phyloP scores from a whole-genome alignment of 2,329 filamentous ascomycete species.

The Microdochium bolleyi region DNA sequence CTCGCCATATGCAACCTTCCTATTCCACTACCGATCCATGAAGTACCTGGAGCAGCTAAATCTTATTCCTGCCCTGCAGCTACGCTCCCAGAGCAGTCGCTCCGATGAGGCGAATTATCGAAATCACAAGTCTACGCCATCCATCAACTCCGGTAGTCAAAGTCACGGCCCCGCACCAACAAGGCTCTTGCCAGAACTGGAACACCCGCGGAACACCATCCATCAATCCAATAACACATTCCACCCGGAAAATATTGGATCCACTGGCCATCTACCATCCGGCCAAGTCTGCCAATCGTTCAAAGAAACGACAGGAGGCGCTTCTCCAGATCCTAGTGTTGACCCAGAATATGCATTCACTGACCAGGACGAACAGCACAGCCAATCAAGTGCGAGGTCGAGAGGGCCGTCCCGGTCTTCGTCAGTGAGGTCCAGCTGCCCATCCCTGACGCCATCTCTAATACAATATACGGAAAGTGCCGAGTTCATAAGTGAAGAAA shows the following conservation, averaged over 20 bases:
- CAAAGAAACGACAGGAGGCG: conserved; percentile 9
- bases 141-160: neutral
- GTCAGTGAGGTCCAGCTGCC: conserved; percentile 15
- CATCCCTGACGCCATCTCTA: conserved; percentile 22
- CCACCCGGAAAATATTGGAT: too few species aligned
- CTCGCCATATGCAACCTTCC: conserved; percentile 43
- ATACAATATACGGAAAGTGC: conserved; percentile 20
- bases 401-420: conserved; percentile 17
- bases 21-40: conserved; percentile 49
- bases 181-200: neutral
- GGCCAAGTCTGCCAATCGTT: neutral
- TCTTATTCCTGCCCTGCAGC: conserved; percentile 28
- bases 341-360: conserved; percentile 4
- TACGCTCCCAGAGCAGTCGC: neutral
- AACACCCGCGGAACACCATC: too few species aligned
- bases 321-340: conserved; percentile 6
- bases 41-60: conserved; percentile 37
- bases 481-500: conserved; percentile 21
- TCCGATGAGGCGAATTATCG: neutral
- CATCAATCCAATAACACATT: too few species aligned
- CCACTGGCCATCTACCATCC: too few species aligned
- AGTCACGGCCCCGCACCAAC: conserved; percentile 1
- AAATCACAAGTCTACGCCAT: neutral
- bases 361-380: conserved; percentile 15
- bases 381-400: conserved; percentile 10